phyloP scores from a whole-genome alignment of 2,329 filamentous ascomycete species.

The Thielaviopsis populi region DNA sequence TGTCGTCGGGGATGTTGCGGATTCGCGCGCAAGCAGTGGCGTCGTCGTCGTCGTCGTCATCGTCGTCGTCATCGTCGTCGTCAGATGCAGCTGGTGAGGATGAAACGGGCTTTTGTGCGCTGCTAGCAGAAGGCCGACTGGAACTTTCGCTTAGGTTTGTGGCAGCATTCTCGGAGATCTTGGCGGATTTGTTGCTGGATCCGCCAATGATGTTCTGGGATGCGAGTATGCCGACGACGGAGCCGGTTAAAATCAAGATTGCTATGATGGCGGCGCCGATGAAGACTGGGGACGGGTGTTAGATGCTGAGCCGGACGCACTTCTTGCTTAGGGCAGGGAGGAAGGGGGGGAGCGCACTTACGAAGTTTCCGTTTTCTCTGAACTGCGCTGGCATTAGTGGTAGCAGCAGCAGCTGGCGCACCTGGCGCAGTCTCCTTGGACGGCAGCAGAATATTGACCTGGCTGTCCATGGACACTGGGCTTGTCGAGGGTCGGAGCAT shows the following conservation, averaged over 20 bases:
- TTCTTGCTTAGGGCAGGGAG: too few species aligned
- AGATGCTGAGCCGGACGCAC: neutral
- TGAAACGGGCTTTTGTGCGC: neutral
- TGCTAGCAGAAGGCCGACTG: too few species aligned
- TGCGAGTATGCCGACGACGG: constrained; percentile 13
- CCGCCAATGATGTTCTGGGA: constrained; percentile 10
- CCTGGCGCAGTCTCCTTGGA: neutral
- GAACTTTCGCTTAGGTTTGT: neutral
- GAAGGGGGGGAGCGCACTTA: neutral
- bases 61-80: neutral
- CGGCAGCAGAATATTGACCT: constrained; percentile 2
- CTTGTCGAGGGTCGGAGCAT: neutral
- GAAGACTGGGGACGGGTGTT: constrained; percentile 3
- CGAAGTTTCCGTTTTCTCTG: neutral
- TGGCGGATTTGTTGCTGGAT: constrained; percentile 9
- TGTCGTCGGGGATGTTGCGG: constrained; percentile 31
- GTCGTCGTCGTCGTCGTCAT: neutral
- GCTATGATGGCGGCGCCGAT: constrained; percentile 8
- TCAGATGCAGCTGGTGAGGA: neutral
- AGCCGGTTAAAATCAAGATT: constrained; percentile 7
- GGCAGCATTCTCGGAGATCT: neutral
- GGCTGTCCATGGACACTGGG: constrained; percentile 4
- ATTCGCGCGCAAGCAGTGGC: constrained; percentile 3
- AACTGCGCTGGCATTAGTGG: neutral
- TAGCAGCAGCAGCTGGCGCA: too few species aligned